These are phyloP conservation scores for Salix caprea DNA, from an alignment of 345 rosid genomes.

Conservation along the genomic window DNA sequence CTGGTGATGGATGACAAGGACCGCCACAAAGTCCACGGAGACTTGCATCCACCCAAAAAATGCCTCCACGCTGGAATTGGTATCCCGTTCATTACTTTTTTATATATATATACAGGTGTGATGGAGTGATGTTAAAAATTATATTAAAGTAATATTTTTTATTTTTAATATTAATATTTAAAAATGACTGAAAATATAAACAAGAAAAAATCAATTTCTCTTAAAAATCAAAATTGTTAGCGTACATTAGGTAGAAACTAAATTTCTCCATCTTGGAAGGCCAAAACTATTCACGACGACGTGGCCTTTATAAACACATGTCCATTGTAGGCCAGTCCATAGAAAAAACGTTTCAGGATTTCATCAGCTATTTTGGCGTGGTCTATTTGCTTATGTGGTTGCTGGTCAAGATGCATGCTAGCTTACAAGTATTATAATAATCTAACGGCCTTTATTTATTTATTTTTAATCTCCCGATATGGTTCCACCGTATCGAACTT, in stretches of 20 bases:
- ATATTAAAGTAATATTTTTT: too few relatives aligned
- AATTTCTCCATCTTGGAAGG: neutral
- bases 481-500: neutral
- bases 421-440: neutral
- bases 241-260: neutral
- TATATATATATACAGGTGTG: too few relatives aligned
- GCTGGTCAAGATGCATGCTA: neutral
- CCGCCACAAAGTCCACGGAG: conserved; percentile 24
- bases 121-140: too few relatives aligned
- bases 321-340: conserved; percentile 1
- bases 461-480: neutral
- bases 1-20: conserved; percentile 18
- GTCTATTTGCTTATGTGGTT: neutral
- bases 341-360: neutral
- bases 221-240: neutral
- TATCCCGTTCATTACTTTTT: too few relatives aligned
- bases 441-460: neutral
- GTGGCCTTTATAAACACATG: neutral
- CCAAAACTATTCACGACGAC: neutral
- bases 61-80: neutral
- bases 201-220: too few relatives aligned
- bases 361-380: neutral
- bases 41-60: neutral
- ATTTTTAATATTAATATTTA: too few relatives aligned
- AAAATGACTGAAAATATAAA: too few relatives aligned